These are phyloP conservation scores for Trypanosoma lewisi DNA, from an alignment of 208 protist genomes.

Conservation along the genomic window DNA sequence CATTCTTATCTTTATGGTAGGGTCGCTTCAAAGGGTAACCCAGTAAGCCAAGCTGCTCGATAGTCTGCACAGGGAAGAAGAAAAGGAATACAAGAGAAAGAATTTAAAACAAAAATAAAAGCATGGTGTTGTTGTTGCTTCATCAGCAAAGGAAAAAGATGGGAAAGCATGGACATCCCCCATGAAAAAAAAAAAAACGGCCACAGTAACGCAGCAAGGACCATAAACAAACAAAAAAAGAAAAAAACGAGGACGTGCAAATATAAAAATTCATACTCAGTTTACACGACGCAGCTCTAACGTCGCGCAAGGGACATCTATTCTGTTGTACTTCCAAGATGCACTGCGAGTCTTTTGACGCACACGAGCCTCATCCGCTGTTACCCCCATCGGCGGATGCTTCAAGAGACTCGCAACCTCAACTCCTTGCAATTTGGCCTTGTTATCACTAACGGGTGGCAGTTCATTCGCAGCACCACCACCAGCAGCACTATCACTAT, in stretches of 20 bases:
- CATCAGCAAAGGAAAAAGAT: no score
- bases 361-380: conserved; percentile 56
- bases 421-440: neutral
- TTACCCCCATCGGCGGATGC: conserved; percentile 53
- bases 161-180: no score
- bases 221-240: neutral
- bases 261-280: conserved; percentile 5
- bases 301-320: conserved; percentile 45
- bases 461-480: neutral
- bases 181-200: conserved; percentile 12
- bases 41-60: no score
- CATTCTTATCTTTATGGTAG: no score
- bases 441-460: neutral
- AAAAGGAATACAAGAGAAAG: neutral
- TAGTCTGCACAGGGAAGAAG: no score
- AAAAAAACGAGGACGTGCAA: neutral
- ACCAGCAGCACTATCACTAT: neutral
- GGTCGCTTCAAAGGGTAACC: no score
- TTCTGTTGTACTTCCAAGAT: conserved; percentile 41
- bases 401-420: conserved; percentile 63
- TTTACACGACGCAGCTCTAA: conserved; percentile 31
- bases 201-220: no score
- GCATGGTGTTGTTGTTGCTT: no score
- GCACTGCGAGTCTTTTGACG: conserved; percentile 22
- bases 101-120: neutral